phyloP scores from a whole-genome alignment of 257 asterid genomes.

The Fraxinus pennsylvanica region DNA sequence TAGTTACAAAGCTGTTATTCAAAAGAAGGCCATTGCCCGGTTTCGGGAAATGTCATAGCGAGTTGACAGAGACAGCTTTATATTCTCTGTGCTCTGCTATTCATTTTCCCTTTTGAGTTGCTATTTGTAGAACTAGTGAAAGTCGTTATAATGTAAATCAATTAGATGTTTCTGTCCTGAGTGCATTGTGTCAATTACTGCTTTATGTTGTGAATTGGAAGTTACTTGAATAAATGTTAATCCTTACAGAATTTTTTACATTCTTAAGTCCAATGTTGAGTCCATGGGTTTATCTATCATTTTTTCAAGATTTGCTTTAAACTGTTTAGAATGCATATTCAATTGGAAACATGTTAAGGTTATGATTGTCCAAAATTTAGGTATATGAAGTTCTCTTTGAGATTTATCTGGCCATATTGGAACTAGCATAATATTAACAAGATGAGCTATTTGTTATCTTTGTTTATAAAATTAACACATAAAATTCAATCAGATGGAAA shows the following conservation, averaged over 20 bases:
- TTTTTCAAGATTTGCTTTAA: neutral
- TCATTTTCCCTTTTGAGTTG: conserved; percentile 1
- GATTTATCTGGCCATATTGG: too few species aligned
- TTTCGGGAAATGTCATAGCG: conserved; percentile 89
- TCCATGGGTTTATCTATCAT: neutral
- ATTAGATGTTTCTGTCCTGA: neutral
- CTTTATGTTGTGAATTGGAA: neutral
- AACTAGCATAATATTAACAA: too few species aligned
- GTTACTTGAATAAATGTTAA: neutral
- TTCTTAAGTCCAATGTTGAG: neutral
- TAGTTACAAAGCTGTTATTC: conserved; percentile 92
- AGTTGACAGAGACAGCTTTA: neutral
- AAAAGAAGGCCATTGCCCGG: conserved; percentile 95
- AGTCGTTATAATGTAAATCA: conserved; percentile 17
- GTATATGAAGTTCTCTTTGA: too few species aligned
- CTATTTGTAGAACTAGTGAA: conserved; percentile 23
- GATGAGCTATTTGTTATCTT: too few species aligned
- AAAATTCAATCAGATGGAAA: too few species aligned
- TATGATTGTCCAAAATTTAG: too few species aligned
- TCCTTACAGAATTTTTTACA: neutral
- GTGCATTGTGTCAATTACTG: neutral
- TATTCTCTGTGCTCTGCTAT: conserved; percentile 3
- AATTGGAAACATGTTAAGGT: too few species aligned
- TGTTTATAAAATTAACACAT: too few species aligned
- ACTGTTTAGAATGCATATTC: neutral